Conservation (phyloP, 805 yeast species). For the Metschnikowia aberdeeniae region DNA sequence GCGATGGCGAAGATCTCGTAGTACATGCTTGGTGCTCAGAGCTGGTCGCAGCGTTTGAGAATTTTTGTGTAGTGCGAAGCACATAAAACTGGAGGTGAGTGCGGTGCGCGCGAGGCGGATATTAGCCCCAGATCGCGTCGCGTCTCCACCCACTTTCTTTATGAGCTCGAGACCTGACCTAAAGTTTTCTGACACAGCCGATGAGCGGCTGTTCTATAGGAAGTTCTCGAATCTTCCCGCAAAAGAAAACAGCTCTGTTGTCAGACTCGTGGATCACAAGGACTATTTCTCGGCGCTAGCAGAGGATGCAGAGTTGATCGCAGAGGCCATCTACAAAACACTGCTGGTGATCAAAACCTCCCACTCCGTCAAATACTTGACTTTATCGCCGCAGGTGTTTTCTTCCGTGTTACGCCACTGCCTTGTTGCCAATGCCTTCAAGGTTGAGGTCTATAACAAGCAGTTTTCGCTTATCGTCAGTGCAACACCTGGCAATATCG, state of each 20-base stretch:
- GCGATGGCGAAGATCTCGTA: slow-evolving; percentile 90
- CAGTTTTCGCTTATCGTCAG: slow-evolving; percentile 52
- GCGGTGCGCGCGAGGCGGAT: background rate
- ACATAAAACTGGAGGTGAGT: background rate
- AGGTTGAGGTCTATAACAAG: slow-evolving; percentile 75
- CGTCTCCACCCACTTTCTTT: slow-evolving; percentile 1
- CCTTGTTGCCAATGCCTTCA: slow-evolving; percentile 65
- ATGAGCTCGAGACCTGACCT: slow-evolving; percentile 45
- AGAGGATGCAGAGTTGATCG: slow-evolving; percentile 76
- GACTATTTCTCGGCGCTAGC: slow-evolving; percentile 75
- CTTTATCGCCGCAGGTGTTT: slow-evolving; percentile 74
- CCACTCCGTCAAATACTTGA: slow-evolving; percentile 56
- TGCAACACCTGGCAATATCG: slow-evolving; percentile 91
- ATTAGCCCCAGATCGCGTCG: slow-evolving; percentile 7
- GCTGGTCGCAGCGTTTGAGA: slow-evolving; percentile 4
- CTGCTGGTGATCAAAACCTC: slow-evolving; percentile 68
- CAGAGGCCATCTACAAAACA: slow-evolving; percentile 81
- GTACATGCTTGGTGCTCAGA: slow-evolving; percentile 47
- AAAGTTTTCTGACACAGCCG: slow-evolving; percentile 38
- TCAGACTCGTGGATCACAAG: slow-evolving; percentile 74
- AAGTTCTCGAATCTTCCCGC: slow-evolving; percentile 48
- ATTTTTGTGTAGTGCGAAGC: slow-evolving; percentile 12
- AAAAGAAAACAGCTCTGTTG: slow-evolving; percentile 41
- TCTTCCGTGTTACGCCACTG: slow-evolving; percentile 61
- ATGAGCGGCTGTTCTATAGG: slow-evolving; percentile 41